phyloP scores from a whole-genome alignment of 768 basidiomycete species.

The Panaeolus papilionaceus region DNA sequence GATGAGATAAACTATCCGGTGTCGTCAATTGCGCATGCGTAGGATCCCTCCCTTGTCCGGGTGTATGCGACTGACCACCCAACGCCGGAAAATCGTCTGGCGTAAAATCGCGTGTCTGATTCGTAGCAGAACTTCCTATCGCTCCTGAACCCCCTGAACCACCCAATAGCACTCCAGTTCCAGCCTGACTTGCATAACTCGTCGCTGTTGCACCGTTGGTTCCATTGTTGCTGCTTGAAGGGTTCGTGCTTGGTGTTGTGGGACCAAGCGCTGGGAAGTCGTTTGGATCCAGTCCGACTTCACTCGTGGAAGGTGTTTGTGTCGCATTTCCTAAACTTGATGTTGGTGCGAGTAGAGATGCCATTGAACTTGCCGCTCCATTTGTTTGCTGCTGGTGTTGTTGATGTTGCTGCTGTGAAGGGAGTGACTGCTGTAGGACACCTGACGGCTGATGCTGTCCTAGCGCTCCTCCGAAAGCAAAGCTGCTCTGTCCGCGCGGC shows the following conservation, averaged over 20 bases:
- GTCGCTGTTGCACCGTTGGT: slow-evolving; percentile 49
- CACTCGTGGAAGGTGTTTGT: slow-evolving; percentile 69
- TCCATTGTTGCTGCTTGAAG: slow-evolving; percentile 44
- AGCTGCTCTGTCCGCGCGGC: slow-evolving; percentile 64
- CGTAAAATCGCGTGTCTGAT: slow-evolving; percentile 73
- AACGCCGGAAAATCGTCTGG: slow-evolving; percentile 91
- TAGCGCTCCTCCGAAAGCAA: slow-evolving; percentile 68
- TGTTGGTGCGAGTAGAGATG: slow-evolving; percentile 61
- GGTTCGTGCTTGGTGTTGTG: slow-evolving; percentile 51
- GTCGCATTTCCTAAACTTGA: slow-evolving; percentile 58
- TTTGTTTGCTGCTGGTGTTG: slow-evolving; percentile 53
- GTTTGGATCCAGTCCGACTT: slow-evolving; percentile 83
- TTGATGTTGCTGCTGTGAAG: slow-evolving; percentile 51
- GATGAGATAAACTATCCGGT: slow-evolving; percentile 58
- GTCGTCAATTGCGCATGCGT: slow-evolving; percentile 39
- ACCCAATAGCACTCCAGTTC: slow-evolving; percentile 61
- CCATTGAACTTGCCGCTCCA: slow-evolving; percentile 56
- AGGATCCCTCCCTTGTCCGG: slow-evolving; percentile 40
- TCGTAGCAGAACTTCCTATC: slow-evolving; percentile 40
- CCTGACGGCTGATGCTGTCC: slow-evolving; percentile 55
- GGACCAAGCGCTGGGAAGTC: slow-evolving; percentile 90
- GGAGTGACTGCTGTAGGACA: slow-evolving; percentile 48
- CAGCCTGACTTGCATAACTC: slow-evolving; percentile 86
- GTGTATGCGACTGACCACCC: slow-evolving; percentile 61
- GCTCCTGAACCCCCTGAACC: slow-evolving; percentile 45